Conservation (phyloP, 371 early-diverging fungal species). For the Blastocladiella emersonii region DNA sequence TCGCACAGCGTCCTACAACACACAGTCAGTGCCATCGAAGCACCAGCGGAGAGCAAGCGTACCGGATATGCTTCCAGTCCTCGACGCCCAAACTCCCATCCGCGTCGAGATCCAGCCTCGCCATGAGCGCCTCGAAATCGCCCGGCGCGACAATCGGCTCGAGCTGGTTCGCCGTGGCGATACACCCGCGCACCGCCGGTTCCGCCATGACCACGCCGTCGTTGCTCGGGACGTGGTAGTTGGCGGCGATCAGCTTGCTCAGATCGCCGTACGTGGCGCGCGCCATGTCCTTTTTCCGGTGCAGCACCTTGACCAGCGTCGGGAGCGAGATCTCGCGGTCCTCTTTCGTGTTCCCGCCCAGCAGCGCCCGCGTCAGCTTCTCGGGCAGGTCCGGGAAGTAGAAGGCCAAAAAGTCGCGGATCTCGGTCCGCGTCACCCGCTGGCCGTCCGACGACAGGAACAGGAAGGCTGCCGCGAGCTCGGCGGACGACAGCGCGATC, state of each 20-base stretch:
- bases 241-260: background rate
- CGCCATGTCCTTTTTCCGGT: background rate
- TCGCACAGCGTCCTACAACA: no score
- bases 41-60: background rate
- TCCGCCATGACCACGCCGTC: background rate
- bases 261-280: background rate
- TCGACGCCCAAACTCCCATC: background rate
- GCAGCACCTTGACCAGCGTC: background rate
- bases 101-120: background rate
- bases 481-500: background rate
- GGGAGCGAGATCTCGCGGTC: background rate
- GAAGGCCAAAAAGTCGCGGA: background rate
- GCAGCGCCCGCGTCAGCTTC: background rate
- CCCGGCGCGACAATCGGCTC: background rate
- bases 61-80: background rate
- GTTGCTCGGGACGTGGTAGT: background rate
- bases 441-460: background rate
- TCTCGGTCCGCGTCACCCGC: background rate
- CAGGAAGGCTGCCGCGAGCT: background rate
- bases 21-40: no score
- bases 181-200: background rate
- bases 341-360: background rate
- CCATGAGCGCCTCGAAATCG: background rate
- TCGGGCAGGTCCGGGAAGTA: conserved; percentile 5
- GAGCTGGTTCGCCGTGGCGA: background rate